Evolutionary conservation across 805 yeast species (phyloP), one percentile per base, ranked within the genome.

Genomic region (Candida mattraensis): DNA sequence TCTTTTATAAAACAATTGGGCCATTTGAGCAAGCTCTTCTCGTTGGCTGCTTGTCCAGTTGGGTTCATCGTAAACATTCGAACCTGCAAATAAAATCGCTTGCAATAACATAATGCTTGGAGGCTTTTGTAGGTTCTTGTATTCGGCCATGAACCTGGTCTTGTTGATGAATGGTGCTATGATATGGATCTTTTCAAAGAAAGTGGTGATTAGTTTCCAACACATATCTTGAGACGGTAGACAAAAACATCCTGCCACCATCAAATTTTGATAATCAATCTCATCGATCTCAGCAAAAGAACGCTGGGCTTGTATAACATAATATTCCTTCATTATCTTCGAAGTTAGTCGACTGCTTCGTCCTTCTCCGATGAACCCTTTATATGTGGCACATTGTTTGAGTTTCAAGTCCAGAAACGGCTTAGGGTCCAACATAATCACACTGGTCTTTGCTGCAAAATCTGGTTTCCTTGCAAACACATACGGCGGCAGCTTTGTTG

Each of bases 241-340:
- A 32, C 76, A 59, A 51, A 83, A 82, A 4, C 87, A 86, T n/a
- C 87, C 87, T 35, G 79, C 64, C 33, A 78, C 55, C 50, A 78
- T 74, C 44, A 83, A 62, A 30, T 80, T 72, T 52, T 80, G 85
- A 53, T 82, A 65, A 45, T 83, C 87, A 14, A 78, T 30, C 33
- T 58, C 62, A 9, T 54, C 28, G 39, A 49, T 30, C 33, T 47
- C 36, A 35, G 55, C 43, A 39, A 42, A 31, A 9, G 24, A 23
- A 2, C 11, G 25, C 45, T 20, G 23, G 44, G 39, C 24, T 5
- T 17, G n/a, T n/a, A 29, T 19, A 8, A 22, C 11, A 24, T 38
- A 40, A 17, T 35, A 45, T 9, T 39, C 42, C 23, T 42, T 36
- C 11, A 43, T 14, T 7, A 43, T 30, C 28, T 35, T 39, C 16